phyloP scores from a whole-genome alignment of 768 basidiomycete genomes.

The Russula dissimulans region DNA sequence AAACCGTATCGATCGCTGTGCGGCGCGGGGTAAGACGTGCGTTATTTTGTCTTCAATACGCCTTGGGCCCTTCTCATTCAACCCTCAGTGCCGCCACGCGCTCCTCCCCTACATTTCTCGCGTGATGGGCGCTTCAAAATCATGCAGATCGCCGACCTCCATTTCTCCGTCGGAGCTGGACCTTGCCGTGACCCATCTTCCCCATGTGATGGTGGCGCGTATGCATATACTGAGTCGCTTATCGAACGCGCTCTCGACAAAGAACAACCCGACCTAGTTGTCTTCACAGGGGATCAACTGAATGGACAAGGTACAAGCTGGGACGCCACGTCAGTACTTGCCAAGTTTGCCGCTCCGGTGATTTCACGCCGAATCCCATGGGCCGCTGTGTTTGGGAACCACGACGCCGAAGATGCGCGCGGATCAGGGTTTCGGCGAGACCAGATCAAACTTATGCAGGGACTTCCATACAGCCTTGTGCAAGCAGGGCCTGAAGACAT shows the following conservation, averaged over 20 bases:
- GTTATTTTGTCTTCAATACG: conserved; percentile 20
- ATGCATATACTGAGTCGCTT: conserved; percentile 70
- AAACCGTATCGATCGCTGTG: conserved; percentile 56
- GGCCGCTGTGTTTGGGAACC: conserved; percentile 92
- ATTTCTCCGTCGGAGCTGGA: conserved; percentile 78
- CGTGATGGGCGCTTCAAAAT: conserved; percentile 80
- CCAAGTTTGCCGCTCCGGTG: conserved; percentile 77
- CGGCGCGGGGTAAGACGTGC: conserved; percentile 68
- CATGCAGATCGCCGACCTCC: conserved; percentile 86
- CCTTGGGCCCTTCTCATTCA: neutral
- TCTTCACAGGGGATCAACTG: conserved; percentile 89
- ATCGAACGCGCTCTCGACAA: conserved; percentile 59
- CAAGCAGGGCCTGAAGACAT: conserved; percentile 74
- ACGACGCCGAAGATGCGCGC: conserved; percentile 68
- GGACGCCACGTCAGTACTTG: conserved; percentile 79
- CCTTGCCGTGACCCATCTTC: conserved; percentile 62
- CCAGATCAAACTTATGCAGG: conserved; percentile 64
- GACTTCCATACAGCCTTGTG: conserved; percentile 78
- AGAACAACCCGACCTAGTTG: conserved; percentile 85
- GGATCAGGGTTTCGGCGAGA: conserved; percentile 38
- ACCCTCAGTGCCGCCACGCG: conserved; percentile 50
- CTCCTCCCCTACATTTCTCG: conserved; percentile 77
- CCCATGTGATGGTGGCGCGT: conserved; percentile 49
- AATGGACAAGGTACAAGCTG: conserved; percentile 88
- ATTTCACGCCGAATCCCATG: conserved; percentile 75